phyloP scores from a whole-genome alignment of 345 rosid genomes.

The Atalantia buxifolia region DNA sequence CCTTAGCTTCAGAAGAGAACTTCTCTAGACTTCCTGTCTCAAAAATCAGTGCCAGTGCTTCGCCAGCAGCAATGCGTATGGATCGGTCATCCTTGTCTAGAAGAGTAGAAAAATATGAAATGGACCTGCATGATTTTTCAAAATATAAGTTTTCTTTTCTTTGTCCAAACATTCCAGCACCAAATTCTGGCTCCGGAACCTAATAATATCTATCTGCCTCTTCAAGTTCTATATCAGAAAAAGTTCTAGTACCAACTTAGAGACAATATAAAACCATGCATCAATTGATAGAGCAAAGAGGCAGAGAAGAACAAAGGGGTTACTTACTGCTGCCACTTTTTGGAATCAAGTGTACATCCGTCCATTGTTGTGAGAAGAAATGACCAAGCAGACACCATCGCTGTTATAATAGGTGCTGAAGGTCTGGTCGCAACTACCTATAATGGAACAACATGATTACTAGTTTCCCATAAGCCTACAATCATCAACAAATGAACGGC shows the following conservation, averaged over 20 bases:
- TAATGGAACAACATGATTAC: not conserved
- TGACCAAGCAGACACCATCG: slow-evolving; percentile 90
- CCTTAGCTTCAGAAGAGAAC: slow-evolving; percentile 46
- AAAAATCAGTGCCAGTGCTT: slow-evolving; percentile 78
- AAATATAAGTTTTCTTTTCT: not conserved
- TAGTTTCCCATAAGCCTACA: not conserved
- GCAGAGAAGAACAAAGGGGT: not conserved
- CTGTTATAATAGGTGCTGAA: slow-evolving; percentile 53
- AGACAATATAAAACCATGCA: not conserved
- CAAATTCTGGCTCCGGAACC: not conserved
- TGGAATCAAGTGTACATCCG: slow-evolving; percentile 50
- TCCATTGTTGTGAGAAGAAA: slow-evolving; percentile 77
- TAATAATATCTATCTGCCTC: not conserved
- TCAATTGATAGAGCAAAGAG: not conserved
- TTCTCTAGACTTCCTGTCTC: slow-evolving; percentile 73
- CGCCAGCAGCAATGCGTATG: slow-evolving; percentile 93
- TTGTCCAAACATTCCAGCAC: not conserved
- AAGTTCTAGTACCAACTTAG: not conserved
- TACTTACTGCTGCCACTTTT: slow-evolving; percentile 81
- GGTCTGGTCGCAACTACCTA: slow-evolving; percentile 72
- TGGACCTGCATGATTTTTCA: slow-evolving; percentile 47
- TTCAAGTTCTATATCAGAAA: not conserved
- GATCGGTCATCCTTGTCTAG: slow-evolving; percentile 86
- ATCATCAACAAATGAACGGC: not conserved
- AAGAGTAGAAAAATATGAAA: slow-evolving; percentile 65